Base-by-base conservation (phyloP, 768 basidiomycete species). In the Russula sp. region DNA sequence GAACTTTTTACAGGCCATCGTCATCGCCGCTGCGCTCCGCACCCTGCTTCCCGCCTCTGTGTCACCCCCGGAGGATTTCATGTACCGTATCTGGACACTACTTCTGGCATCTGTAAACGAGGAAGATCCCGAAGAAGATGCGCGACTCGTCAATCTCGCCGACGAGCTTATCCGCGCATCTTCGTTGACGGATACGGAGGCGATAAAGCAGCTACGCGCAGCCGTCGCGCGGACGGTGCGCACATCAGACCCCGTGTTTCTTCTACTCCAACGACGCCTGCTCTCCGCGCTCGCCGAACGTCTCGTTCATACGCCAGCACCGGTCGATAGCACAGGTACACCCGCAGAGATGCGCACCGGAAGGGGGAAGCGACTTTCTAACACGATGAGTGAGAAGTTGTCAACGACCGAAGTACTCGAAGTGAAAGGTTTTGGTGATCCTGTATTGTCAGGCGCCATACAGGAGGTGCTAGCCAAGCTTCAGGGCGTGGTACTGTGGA, bases 371-470 rank as follows among this genome's bases (percentile, higher is more conserved):
- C 47, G 53, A 18, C 47, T 60, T 32, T 49, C 20, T 38, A 59
- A 57, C 39, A 48, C 53, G 46, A 42, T 45, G 41, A 48, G n/a
- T 29, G 50, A 53, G 29, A 35, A 53, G 46, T 55, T 56, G 59
- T 35, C 51, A 32, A 22, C 53, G 22, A 53, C 52, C 55, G 59
- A 57, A 14, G 56, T 35, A 56, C 58, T 72, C 7, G 67, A 69
- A 10, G 75, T 87, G 45, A 85, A 84, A 68, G 88, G 87, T 1
- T 89, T 88, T 66, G 86, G 89, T 60, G 86, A 86, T 65, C 77
- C 77, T 32, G 74, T 84, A 1, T 73, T 90, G 53, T 73, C 66
- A n/a, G 63, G 67, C 13, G 82, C 76, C 0, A 71, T 80, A 9
- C 65, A 68, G 16, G 79, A 81, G 13, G 75, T 75, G 22, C 70